Percentiles rank a stretch among this genome's conserved stretches.
Conservation (phyloP, 495 filamentous ascomycete species). For the Aspergillus ellipticus region DNA sequence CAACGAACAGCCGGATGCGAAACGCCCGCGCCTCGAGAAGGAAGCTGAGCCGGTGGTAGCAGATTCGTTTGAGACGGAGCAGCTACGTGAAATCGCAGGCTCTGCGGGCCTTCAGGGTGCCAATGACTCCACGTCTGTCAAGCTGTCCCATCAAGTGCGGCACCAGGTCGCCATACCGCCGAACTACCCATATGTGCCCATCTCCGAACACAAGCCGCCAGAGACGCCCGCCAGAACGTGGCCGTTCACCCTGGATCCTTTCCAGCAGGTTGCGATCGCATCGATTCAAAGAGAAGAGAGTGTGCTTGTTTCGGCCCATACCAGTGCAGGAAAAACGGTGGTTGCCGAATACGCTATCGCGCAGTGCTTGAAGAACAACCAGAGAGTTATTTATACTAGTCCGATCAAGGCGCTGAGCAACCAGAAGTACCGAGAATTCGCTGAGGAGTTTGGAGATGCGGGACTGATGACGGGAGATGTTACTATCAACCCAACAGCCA, state of each 20-base stretch:
- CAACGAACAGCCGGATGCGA: slow-evolving; percentile 53
- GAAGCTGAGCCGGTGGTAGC: slow-evolving; percentile 80
- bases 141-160: slow-evolving; percentile 92
- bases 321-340: slow-evolving; percentile 95
- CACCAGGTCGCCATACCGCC: slow-evolving; percentile 95
- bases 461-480: slow-evolving; percentile 99
- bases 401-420: slow-evolving; percentile 98
- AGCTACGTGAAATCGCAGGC: slow-evolving; percentile 81
- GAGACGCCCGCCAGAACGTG: slow-evolving; percentile 78
- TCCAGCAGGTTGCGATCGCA: slow-evolving; percentile 87
- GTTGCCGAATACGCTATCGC: slow-evolving; percentile 98
- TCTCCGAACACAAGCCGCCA: slow-evolving; percentile 83
- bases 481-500: slow-evolving; percentile 97
- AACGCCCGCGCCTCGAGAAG: slow-evolving; percentile 71
- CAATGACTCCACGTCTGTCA: slow-evolving; percentile 63
- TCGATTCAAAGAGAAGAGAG: slow-evolving; percentile 95
- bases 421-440: slow-evolving; percentile 96
- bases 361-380: slow-evolving; percentile 93
- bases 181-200: slow-evolving; percentile 87
- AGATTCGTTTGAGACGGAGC: slow-evolving; percentile 93
- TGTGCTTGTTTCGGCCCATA: slow-evolving; percentile 94
- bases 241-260: slow-evolving; percentile 91
- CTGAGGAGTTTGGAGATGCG: slow-evolving; percentile 91
- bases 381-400: slow-evolving; percentile 98
- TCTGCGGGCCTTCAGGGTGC: slow-evolving; percentile 73